Evolutionary conservation across 1,139 yeast genomes (phyloP).

Genomic region (Kluyveromyces sp.): DNA sequence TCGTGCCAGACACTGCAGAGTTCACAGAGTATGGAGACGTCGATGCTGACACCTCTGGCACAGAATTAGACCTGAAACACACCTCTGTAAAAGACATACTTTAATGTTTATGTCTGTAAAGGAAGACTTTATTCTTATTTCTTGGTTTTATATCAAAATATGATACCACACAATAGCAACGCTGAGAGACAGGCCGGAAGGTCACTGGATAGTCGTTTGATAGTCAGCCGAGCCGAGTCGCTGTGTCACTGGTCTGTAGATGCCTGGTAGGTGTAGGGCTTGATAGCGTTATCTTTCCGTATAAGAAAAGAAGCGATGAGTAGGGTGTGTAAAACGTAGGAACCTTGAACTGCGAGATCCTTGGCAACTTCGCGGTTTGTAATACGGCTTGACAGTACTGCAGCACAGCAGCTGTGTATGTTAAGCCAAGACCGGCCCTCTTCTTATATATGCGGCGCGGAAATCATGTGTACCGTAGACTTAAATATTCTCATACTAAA

Average conservation of each 20-base stretch:
- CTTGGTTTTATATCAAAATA: neutral
- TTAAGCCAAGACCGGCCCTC: too few relatives aligned
- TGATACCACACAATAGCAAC: neutral
- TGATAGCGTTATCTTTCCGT: too few relatives aligned
- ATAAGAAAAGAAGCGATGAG: too few relatives aligned
- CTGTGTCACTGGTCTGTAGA: too few relatives aligned
- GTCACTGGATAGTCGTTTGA: neutral
- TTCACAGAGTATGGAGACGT: neutral
- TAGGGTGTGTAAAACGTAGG: too few relatives aligned
- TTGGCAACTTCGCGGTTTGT: too few relatives aligned
- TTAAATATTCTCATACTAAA: neutral
- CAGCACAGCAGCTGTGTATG: too few relatives aligned
- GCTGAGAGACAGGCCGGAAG: neutral
- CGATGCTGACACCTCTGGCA: neutral
- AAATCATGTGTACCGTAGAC: too few relatives aligned
- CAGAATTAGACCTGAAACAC: constrained; percentile 3
- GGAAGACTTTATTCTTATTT: neutral
- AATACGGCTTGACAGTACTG: too few relatives aligned
- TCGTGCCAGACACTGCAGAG: neutral
- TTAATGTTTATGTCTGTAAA: neutral
- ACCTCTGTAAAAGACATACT: neutral
- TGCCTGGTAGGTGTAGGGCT: too few relatives aligned
- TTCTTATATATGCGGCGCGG: too few relatives aligned
- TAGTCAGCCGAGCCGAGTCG: neutral
- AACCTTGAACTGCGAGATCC: too few relatives aligned